Base-by-base conservation (phyloP, 1,139 yeast species). In the Blastobotrys ciferrii region DNA sequence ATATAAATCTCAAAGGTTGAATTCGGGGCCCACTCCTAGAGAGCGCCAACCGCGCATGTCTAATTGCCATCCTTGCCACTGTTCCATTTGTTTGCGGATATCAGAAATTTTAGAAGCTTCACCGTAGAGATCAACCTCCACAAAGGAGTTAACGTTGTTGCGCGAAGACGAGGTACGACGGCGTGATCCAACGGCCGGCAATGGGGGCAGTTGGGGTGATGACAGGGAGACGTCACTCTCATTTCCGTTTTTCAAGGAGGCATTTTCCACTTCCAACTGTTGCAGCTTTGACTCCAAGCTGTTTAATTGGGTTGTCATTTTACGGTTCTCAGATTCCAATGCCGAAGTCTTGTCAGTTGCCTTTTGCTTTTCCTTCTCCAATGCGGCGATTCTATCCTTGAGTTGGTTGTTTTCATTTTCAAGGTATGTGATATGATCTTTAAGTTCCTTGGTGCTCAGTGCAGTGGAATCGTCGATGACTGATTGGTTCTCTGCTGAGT, bases 21-120 rank as follows among this genome's bases (percentile, higher is more conserved):
- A 70, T 2, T 74, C 64, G 6, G 84, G 82, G 1, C 87, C 87
- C 43, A 75, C 70, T 0, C 87, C 87, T 30, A 78, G 70, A 44
- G 78, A 73, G 62, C 84, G 75, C 97, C 97, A 89, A 20, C 67
- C 62, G 18, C 87, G 75, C 95, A 89, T 86, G 61, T 89, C 95
- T 2, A 87, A 78, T 61, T 84, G 88, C 92, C 94, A 89, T 37
- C 81, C 82, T 58, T 81, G 81, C 95, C 95, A 89, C 54, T 80
- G 77, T 66, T 66, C 70, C 62, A 78, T 62, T 32, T 63, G 63
- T 47, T 61, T 58, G 12, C 62, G 55, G 43, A 60, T 57, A 32
- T 59, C 58, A 30, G 61, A 53, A 38, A 65, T 58, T 40, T 57
- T 54, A 32, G 60, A 52, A 11, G 65, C 61, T 44, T 65, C 69